Base-by-base conservation (phyloP, 108 stramenopile species). In the Fragilaria crotonensis region DNA sequence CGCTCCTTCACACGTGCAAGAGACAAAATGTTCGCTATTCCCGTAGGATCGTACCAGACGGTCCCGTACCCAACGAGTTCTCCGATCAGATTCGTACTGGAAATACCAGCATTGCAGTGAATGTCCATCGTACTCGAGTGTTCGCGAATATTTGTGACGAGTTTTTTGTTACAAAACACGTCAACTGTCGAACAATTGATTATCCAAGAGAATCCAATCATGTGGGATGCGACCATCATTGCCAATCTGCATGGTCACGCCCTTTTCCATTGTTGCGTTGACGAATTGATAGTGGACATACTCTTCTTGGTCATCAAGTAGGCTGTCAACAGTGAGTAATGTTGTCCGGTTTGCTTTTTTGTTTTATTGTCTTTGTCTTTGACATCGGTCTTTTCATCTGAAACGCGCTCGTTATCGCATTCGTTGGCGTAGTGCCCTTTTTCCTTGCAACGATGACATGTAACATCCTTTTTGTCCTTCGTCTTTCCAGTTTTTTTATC, bases 21-120 rank as follows among this genome's bases (percentile, higher is more conserved):
- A 31, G 70, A 71, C 4, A 79, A 33, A 21, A 79, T 71, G 62
- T 79, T 71, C 1, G 70, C 73, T 33, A 74, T 66, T 18, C 68
- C 63, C 0, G 54, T 48, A 14, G 57, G 65, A 58, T 79, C 45
- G 30, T 51, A 62, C 78, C 78, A 80, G 20, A 80, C 71, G 5
- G 22, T 1, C 28, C 57, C 59, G 14, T 52, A 54, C 21, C 77
- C 72, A 27, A 59, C 46, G 0, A 78, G 33, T 1, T 50, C 33
- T 1, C 56, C 77, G 25, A 54, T 63, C 47, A 52, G 21, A 33
- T 47, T 59, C 20, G 66, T 57, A 0, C 9, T 57, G 7, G 47
- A 25, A 0, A 18, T 55, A 9, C 77, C 72, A 33, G 59, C 77
- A 30, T 73, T 65, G 33, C 71, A 57, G 20, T 60, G 29, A 1